Conservation (phyloP, 2,329 filamentous ascomycete genomes). For the Cladophialophora yegresii region DNA sequence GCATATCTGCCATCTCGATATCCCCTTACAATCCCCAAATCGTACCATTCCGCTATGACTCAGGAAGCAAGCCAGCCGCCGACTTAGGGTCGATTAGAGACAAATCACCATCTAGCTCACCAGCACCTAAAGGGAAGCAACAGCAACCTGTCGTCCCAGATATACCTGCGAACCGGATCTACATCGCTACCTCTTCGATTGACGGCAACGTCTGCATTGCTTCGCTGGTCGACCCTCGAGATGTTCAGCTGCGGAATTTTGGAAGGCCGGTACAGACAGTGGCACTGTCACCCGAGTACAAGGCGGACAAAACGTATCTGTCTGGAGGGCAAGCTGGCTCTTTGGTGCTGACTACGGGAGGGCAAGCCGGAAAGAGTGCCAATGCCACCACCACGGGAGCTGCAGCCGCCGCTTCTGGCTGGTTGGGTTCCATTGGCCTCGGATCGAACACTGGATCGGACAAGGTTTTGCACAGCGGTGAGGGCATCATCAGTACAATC, state of each 20-base stretch:
- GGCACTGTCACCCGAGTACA: constrained; percentile 92
- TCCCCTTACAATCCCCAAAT: constrained; percentile 76
- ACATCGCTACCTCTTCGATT: constrained; percentile 89
- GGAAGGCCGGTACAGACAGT: constrained; percentile 89
- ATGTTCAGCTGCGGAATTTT: constrained; percentile 91
- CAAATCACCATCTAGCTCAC: constrained; percentile 51
- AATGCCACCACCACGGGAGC: constrained; percentile 89
- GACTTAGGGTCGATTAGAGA: constrained; percentile 41
- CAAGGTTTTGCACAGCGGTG: constrained; percentile 83
- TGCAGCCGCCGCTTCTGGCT: constrained; percentile 79
- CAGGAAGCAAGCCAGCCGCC: constrained; percentile 41
- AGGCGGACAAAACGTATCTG: constrained; percentile 81
- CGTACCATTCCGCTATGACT: constrained; percentile 43
- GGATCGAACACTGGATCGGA: constrained; percentile 79
- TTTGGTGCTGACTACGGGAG: constrained; percentile 81
- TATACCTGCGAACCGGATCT: constrained; percentile 84
- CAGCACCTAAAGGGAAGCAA: constrained; percentile 53
- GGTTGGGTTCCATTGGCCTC: constrained; percentile 85
- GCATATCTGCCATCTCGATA: constrained; percentile 83
- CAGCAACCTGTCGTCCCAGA: constrained; percentile 62
- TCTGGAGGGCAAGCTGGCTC: constrained; percentile 88
- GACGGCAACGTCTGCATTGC: constrained; percentile 94
- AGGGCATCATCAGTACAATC: constrained; percentile 86
- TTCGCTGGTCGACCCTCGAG: constrained; percentile 81
- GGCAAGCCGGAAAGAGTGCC: constrained; percentile 71